A percentile compares a stretch with the other conserved stretches of the same genome.
These are phyloP conservation scores for Ascochyta rabiei DNA, from an alignment of 2,329 filamentous ascomycete species.

Conservation along the genomic window DNA sequence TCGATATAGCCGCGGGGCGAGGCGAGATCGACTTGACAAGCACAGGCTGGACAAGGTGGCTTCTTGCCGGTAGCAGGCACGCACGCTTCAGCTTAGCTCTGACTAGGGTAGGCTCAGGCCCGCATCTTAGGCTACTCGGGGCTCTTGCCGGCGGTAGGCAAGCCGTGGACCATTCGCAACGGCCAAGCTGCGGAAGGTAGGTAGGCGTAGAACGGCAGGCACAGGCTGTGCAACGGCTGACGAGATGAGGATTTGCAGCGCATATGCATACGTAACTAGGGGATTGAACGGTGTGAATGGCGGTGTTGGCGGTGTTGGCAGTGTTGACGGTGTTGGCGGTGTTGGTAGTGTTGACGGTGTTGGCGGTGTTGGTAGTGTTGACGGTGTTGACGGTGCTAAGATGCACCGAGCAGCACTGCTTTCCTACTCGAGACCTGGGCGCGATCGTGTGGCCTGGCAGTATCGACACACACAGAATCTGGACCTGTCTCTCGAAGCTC, in stretches of 20 bases:
- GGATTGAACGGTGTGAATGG: conserved; percentile 5
- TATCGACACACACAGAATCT: background rate
- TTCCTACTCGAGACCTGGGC: background rate
- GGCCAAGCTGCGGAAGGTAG: background rate
- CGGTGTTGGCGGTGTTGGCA: background rate
- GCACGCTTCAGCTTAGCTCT: conserved; percentile 2
- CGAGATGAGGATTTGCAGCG: conserved; percentile 8
- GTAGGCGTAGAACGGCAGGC: background rate
- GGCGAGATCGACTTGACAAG: background rate
- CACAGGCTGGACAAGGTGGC: background rate
- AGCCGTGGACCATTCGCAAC: background rate
- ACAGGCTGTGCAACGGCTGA: conserved; percentile 6
- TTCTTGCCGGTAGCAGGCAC: conserved; percentile 2
- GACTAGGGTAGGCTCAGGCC: background rate
- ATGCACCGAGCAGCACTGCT: background rate
- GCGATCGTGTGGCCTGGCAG: background rate
- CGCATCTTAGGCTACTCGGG: background rate
- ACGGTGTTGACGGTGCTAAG: background rate
- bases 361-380: too few relatives aligned
- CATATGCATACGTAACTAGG: background rate
- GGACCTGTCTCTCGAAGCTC: background rate
- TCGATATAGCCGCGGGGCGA: background rate
- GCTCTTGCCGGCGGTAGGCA: conserved; percentile 1
- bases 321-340: too few relatives aligned
- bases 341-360: too few relatives aligned